Evolutionary conservation across 768 basidiomycete species (phyloP).

Genomic region (Boletus patriciae): DNA sequence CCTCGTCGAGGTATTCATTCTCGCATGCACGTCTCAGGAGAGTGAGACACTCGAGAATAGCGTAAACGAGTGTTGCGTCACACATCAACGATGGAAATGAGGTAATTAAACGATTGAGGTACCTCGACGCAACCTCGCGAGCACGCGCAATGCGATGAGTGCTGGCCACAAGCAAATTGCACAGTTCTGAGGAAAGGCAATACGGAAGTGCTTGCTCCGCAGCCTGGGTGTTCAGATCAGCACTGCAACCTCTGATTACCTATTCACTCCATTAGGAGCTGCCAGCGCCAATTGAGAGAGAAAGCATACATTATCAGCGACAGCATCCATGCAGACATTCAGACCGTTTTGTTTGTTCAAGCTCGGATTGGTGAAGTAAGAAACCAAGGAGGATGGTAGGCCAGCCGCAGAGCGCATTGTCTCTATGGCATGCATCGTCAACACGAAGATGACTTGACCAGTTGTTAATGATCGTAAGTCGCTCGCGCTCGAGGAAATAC

Average conservation of each 20-base stretch:
- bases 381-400: slow-evolving; percentile 74
- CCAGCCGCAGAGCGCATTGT: slow-evolving; percentile 80
- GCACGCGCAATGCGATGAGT: slow-evolving; percentile 83
- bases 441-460: slow-evolving; percentile 82
- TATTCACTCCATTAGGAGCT: slow-evolving; percentile 30
- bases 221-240: slow-evolving; percentile 70
- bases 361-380: slow-evolving; percentile 86
- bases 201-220: slow-evolving; percentile 76
- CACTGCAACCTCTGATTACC: slow-evolving; percentile 78
- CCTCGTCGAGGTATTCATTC: slow-evolving; percentile 90
- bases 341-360: slow-evolving; percentile 71
- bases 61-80: slow-evolving; percentile 80
- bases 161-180: slow-evolving; percentile 69
- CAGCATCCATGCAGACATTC: slow-evolving; percentile 76
- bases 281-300: not conserved
- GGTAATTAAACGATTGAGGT: slow-evolving; percentile 79
- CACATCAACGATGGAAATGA: slow-evolving; percentile 96
- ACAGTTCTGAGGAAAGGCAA: slow-evolving; percentile 69
- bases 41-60: slow-evolving; percentile 89
- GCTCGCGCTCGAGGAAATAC: slow-evolving; percentile 61
- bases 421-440: slow-evolving; percentile 87
- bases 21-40: slow-evolving; percentile 85
- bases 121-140: slow-evolving; percentile 78
- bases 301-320: slow-evolving; percentile 73
- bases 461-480: slow-evolving; percentile 75